Conservation (phyloP, 352 stramenopile species). For the Pythium guiyangense region DNA sequence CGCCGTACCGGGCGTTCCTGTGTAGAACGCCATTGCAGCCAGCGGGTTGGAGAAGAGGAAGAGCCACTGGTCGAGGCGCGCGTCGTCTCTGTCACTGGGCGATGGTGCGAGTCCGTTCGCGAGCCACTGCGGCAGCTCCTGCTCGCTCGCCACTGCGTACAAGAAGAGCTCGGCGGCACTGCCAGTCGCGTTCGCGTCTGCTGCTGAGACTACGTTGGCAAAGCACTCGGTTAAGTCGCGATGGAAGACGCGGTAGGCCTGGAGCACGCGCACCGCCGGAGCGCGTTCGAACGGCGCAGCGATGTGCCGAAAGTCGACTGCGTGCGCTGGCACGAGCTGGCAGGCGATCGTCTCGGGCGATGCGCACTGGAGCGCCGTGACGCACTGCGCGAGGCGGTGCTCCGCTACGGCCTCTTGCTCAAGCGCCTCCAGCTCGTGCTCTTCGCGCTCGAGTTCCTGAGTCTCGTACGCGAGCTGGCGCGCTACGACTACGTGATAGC, state of each 20-base stretch:
- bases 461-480: slow-evolving; percentile 18
- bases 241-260: slow-evolving; percentile 49
- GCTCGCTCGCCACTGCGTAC: slow-evolving; percentile 31
- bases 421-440: slow-evolving; percentile 33
- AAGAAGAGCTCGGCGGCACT: slow-evolving; percentile 35
- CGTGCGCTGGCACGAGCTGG: slow-evolving; percentile 40
- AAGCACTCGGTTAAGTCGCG: slow-evolving; percentile 25
- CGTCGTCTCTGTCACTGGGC: not conserved
- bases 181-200: not conserved
- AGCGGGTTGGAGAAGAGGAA: slow-evolving; percentile 39
- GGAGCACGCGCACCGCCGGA: slow-evolving; percentile 20
- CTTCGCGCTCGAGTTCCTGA: slow-evolving; percentile 18
- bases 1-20: slow-evolving; percentile 4
- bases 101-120: slow-evolving; percentile 23
- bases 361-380: slow-evolving; percentile 32
- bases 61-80: slow-evolving; percentile 15
- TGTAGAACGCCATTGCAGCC: slow-evolving; percentile 27
- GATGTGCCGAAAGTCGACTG: slow-evolving; percentile 45
- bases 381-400: slow-evolving; percentile 27
- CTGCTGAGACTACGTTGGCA: slow-evolving; percentile 10
- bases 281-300: slow-evolving; percentile 22
- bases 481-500: slow-evolving; percentile 21
- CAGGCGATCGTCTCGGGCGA: slow-evolving; percentile 30
- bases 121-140: slow-evolving; percentile 27
- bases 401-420: slow-evolving; percentile 46